A percentile compares a stretch with the other conserved stretches of the same genome.
Conservation (phyloP, 352 stramenopile species). For the Phytophthora pisi region DNA sequence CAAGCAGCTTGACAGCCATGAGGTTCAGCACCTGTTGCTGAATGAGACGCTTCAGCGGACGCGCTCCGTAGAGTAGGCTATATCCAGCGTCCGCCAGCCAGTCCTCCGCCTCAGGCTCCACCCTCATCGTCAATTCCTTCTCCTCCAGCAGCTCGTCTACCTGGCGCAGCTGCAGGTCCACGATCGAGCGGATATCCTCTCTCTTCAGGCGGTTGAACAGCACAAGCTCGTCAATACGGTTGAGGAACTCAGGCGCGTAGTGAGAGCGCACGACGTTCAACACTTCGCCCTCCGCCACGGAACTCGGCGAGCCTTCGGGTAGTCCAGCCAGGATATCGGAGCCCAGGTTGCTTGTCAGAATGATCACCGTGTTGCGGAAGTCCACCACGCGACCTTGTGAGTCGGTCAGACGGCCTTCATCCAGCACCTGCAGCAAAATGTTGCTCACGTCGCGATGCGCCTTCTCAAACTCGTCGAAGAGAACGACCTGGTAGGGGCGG, state of each 20-base stretch:
- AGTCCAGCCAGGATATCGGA: slow-evolving; percentile 84
- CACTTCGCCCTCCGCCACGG: slow-evolving; percentile 78
- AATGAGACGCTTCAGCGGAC: slow-evolving; percentile 96
- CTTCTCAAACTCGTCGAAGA: slow-evolving; percentile 99
- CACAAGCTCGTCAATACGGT: slow-evolving; percentile 98
- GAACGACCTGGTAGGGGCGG: slow-evolving; percentile 94
- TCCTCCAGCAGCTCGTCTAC: slow-evolving; percentile 91
- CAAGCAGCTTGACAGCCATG: slow-evolving; percentile 92
- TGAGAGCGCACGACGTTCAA: slow-evolving; percentile 91
- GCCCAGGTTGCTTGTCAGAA: slow-evolving; percentile 98
- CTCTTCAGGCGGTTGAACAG: slow-evolving; percentile 96
- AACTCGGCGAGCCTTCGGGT: slow-evolving; percentile 59
- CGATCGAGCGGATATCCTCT: slow-evolving; percentile 94
- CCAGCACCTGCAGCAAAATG: slow-evolving; percentile 93
- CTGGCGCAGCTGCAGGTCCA: slow-evolving; percentile 93
- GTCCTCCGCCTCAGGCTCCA: slow-evolving; percentile 91
- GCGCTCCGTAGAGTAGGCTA: slow-evolving; percentile 96
- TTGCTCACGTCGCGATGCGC: slow-evolving; percentile 97
- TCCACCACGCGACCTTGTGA: slow-evolving; percentile 95
- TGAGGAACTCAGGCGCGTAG: slow-evolving; percentile 99
- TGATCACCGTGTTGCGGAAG: slow-evolving; percentile 98
- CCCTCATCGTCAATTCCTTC: slow-evolving; percentile 90
- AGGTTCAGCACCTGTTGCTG: slow-evolving; percentile 96
- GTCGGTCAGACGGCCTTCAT: slow-evolving; percentile 94
- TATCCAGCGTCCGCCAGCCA: slow-evolving; percentile 94